Evolutionary conservation across 78 protist species (phyloP), one percentile per base, ranked within the genome.

Genomic region (Creolimax fragrantissima): DNA sequence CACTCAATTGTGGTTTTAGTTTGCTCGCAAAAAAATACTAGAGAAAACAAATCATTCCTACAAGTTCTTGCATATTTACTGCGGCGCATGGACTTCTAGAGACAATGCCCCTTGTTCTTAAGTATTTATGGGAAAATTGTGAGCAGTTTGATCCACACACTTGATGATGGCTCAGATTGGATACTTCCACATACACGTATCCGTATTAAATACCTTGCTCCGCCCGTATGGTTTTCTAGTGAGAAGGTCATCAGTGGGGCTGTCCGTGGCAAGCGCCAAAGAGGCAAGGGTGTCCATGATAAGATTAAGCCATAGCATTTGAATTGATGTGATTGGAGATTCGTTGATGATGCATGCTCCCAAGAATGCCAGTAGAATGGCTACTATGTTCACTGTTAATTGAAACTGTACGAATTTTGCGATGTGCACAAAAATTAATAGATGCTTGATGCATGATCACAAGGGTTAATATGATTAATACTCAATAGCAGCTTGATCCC

Each of bases 281-380:
- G 99, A 99, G 39, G 99, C 99, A 42, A 99, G 35, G 35, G 99
- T 96, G 94, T 99, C 99, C 99, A 99, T 99, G 95, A 99, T 98
- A 41, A 99, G 94, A 93, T 99, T 99, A 4, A 24, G 41, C 44
- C 89, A 37, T 36, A 24, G 11, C 5, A 98, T 81, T 94, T 98
- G 99, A 3, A 97, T 95, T 41, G 98, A 95, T n/a, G 93, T 94
- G 36, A 97, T 95, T 24, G 98, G 98, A 35, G 96, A 85, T 36
- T n/a, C 92, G 44, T 47, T 43, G 45, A 36, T 5, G 42, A 89
- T 36, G 35, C 67, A n/a, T 11, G 98, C 95, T 58, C 97, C 97
- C 45, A 96, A 66, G 89, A 97, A 91, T 5, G 98, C 97, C 3
- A 97, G 86, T 3, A 92, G 5, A 24, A 98, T 90, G 43, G 99